These are phyloP conservation scores for Skeletonema tropicum DNA, from an alignment of 108 stramenopile genomes.

Conservation along the genomic window DNA sequence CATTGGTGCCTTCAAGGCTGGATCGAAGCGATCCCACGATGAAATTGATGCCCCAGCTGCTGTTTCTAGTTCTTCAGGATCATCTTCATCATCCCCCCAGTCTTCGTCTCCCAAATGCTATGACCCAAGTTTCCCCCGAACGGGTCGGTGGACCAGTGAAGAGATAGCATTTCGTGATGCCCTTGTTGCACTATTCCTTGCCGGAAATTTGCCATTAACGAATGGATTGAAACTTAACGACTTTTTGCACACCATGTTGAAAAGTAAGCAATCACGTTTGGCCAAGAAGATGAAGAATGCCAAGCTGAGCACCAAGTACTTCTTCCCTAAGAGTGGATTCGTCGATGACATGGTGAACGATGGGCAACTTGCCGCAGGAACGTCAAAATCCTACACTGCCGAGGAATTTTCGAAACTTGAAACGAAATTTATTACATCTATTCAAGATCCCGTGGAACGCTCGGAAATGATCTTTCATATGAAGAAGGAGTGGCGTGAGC, in stretches of 20 bases:
- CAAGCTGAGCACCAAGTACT: conserved; percentile 69
- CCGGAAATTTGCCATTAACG: conserved; percentile 64
- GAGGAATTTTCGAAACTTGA: conserved; percentile 64
- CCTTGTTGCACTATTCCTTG: conserved; percentile 63
- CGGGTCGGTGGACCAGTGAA: conserved; percentile 80
- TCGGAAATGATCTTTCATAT: conserved; percentile 82
- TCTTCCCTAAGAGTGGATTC: conserved; percentile 42
- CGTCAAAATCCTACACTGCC: conserved; percentile 19
- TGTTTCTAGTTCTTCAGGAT: not conserved
- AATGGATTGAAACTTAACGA: conserved; percentile 81
- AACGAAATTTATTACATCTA: conserved; percentile 61
- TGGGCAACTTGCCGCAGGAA: not conserved
- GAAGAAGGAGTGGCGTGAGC: conserved; percentile 84
- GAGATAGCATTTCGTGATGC: conserved; percentile 77
- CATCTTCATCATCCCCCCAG: not conserved
- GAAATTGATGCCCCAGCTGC: not conserved
- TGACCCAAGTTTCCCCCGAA: conserved; percentile 32
- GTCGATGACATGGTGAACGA: conserved; percentile 37
- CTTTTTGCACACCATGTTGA: conserved; percentile 76
- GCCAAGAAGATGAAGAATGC: conserved; percentile 93
- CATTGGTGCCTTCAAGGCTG: not conserved
- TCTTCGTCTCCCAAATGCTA: conserved; percentile 6
- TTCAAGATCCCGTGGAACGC: conserved; percentile 63
- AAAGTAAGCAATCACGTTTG: conserved; percentile 82
- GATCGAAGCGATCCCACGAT: not conserved